Percentiles rank a stretch among this genome's conserved stretches.
Conservation (phyloP, 2,329 filamentous ascomycete species). For the Hymenoscyphus albidus region DNA sequence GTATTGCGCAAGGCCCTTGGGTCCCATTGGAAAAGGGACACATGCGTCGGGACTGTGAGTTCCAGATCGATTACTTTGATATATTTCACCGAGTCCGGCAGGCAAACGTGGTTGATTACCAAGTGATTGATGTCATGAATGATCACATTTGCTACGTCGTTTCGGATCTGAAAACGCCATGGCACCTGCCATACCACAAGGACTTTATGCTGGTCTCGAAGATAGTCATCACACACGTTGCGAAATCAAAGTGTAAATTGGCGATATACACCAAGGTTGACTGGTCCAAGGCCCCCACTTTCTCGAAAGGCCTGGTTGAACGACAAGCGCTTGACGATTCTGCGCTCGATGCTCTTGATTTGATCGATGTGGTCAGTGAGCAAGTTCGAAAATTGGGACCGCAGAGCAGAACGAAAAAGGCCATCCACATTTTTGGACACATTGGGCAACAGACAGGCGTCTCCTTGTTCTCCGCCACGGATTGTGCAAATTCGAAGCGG, state of each 20-base stretch:
- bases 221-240: slow-evolving; percentile 87
- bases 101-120: slow-evolving; percentile 70
- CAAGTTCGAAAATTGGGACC: slow-evolving; percentile 72
- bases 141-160: slow-evolving; percentile 70
- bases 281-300: slow-evolving; percentile 67
- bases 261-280: slow-evolving; percentile 84
- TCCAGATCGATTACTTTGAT: slow-evolving; percentile 66
- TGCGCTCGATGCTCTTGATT: slow-evolving; percentile 66
- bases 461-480: slow-evolving; percentile 52
- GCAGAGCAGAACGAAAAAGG: slow-evolving; percentile 70
- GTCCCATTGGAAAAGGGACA: slow-evolving; percentile 62
- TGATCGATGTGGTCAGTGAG: slow-evolving; percentile 72
- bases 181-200: slow-evolving; percentile 74
- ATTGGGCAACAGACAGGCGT: slow-evolving; percentile 66
- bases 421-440: slow-evolving; percentile 74
- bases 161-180: slow-evolving; percentile 55
- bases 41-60: slow-evolving; percentile 75
- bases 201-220: slow-evolving; percentile 83
- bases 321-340: slow-evolving; percentile 73
- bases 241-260: slow-evolving; percentile 89
- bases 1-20: slow-evolving; percentile 87
- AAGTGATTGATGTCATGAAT: slow-evolving; percentile 78
- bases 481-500: slow-evolving; percentile 44
- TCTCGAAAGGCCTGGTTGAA: slow-evolving; percentile 60
- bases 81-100: slow-evolving; percentile 59